Base-by-base conservation (phyloP, 1,139 yeast genomes). In the Pneumocystis canis region DNA sequence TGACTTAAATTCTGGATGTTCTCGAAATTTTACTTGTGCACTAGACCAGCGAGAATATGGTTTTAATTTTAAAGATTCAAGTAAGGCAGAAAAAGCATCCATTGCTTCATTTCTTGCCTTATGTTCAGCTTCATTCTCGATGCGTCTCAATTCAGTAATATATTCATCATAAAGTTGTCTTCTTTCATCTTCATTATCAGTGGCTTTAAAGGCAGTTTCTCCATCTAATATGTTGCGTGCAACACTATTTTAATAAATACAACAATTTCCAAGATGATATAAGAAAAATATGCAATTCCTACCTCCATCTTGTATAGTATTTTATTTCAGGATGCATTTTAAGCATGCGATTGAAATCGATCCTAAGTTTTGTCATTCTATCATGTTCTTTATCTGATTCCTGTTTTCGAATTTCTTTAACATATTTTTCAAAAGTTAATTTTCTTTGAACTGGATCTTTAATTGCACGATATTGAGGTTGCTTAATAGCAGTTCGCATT, bases 401-500 rank as follows among this genome's bases (percentile, higher is more conserved):
- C 57, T 79, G 79, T 67, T 82, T 81, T 6, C 84, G 76, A 68
- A 81, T 79, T 39, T 79, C 79, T 1, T 79, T 76, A 35, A 85
- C 72, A 70, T 80, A 87, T 56, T 82, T 82, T 63, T 89, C 95
- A 72, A 85, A 89, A 28, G 82, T 71, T 25, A 75, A 75, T 68
- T 84, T 83, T 62, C 94, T 79, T 65, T 77, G 76, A 7, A 84
- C 69, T 0, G 96, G 79, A 68, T 84, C 86, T 4, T 76, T 74
- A 0, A 89, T 74, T 0, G 78, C 74, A 94, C 95, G 88, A 71
- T 88, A 90, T 20, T 82, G 76, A 0, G 85, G 82, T 63, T 84
- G 82, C 6, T 72, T 73, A 20, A 87, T 78, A 64, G 84, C 76
- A 35, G 76, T 78, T n/a, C 81, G 75, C 76, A 89, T 83, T 0